Base-by-base conservation (phyloP, 1,284 basidiomycete genomes). In the Sphagnurus paluster region DNA sequence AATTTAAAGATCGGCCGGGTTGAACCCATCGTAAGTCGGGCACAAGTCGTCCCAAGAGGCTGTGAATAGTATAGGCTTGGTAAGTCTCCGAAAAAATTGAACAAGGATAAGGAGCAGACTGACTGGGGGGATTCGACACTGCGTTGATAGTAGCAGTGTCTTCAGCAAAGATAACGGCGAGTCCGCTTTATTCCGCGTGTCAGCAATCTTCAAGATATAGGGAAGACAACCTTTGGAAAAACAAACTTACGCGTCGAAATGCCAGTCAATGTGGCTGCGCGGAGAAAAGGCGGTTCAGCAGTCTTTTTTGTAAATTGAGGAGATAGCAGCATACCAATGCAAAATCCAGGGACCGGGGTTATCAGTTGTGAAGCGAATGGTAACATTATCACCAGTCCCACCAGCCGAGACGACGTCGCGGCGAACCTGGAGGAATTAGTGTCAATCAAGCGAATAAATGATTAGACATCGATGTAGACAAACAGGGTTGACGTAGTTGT, bases 311-410 rank as follows among this genome's bases (percentile, higher is more conserved):
- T 11, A 23, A 24, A 13, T 23, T 5, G 29, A 5, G 13, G 16
- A 33, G 4, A 10, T 8, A 26, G 14, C 11, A 29, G 28, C 46
- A 11, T 20, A 66, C 67, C 73, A 73, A 54, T 75, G 72, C 21
- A 75, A 52, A 50, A 75, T 63, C 72, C 75, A 76, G 4, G 74
- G 74, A 1, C 73, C 75, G 33, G 75, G 57, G 45, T 77, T 78
- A 47, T 75, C 67, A 0, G 75, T 75, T 4, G 48, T 54, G 56
- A 68, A 67, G 16, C 70, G 64, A 45, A 72, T 64, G 9, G 63
- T 64, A 7, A 66, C 63, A 20, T 65, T 61, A 39, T 65, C 62
- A 2, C 55, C 61, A 2, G 36, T 45, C 23, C 17, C 45, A 35
- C 69, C 69, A 28, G 59, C 60, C 32, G 52, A 56, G 2, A 70